Evolutionary conservation across 1,284 basidiomycete genomes (phyloP).

Genomic region (Leccinum griseonigrum): DNA sequence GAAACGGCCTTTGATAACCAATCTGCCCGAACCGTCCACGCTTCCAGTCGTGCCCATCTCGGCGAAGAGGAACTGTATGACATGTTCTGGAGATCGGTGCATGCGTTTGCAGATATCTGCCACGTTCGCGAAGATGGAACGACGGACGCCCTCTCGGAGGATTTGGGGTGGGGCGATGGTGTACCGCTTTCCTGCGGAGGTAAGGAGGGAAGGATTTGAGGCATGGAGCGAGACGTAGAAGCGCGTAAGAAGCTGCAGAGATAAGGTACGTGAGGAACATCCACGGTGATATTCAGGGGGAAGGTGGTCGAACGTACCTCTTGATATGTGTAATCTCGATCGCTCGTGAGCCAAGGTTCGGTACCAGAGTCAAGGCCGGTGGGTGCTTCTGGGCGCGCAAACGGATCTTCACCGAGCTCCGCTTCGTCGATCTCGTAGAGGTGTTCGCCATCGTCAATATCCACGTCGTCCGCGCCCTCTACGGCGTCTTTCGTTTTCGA

Average conservation of each 20-base stretch:
- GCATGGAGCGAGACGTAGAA: constrained; percentile 92
- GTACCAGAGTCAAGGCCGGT: constrained; percentile 63
- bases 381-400: constrained; percentile 59
- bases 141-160: constrained; percentile 94
- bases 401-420: constrained; percentile 84
- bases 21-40: constrained; percentile 88
- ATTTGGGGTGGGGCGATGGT: constrained; percentile 98
- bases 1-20: constrained; percentile 98
- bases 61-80: constrained; percentile 96
- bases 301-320: constrained; percentile 55
- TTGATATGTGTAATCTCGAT: constrained; percentile 92
- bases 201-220: constrained; percentile 92
- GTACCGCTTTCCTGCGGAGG: constrained; percentile 86
- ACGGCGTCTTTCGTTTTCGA: constrained; percentile 59
- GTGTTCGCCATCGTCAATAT: constrained; percentile 56
- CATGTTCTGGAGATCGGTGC: constrained; percentile 99
- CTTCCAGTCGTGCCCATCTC: constrained; percentile 98
- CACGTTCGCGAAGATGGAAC: constrained; percentile 95
- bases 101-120: constrained; percentile 98
- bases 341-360: constrained; percentile 87
- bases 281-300: background rate
- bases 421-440: constrained; percentile 73
- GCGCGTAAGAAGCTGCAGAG: constrained; percentile 78
- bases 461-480: constrained; percentile 57
- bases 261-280: background rate